These are phyloP conservation scores for Colletotrichum incanum DNA, from an alignment of 2,329 filamentous ascomycete genomes.

Conservation along the genomic window DNA sequence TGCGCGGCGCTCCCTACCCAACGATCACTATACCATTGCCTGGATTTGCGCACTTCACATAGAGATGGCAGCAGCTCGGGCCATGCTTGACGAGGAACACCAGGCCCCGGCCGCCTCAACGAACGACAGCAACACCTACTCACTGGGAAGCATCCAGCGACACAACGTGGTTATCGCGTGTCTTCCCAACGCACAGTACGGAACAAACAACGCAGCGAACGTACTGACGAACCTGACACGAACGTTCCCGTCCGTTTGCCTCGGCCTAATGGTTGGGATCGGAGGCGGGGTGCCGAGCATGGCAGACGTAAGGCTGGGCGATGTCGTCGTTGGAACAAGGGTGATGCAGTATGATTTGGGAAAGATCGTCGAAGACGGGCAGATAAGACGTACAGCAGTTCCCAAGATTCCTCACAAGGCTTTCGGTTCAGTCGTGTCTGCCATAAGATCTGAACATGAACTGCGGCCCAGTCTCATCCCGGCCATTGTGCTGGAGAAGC, in stretches of 20 bases:
- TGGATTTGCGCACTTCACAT: slow-evolving; percentile 45
- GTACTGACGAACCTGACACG: slow-evolving; percentile 39
- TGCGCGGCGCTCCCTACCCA: neutral
- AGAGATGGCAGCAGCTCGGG: slow-evolving; percentile 42
- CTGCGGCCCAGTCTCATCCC: neutral
- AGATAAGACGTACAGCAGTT: slow-evolving; percentile 34
- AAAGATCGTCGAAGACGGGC: slow-evolving; percentile 32
- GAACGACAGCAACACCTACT: slow-evolving; percentile 27
- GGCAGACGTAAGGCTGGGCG: slow-evolving; percentile 43
- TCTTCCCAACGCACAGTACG: slow-evolving; percentile 16
- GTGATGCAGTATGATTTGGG: slow-evolving; percentile 46
- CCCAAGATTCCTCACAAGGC: slow-evolving; percentile 8
- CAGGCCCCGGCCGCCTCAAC: neutral
- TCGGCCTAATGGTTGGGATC: slow-evolving; percentile 48
- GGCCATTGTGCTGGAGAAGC: neutral
- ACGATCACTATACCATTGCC: slow-evolving; percentile 42
- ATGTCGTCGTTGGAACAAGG: slow-evolving; percentile 44
- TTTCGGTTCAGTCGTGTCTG: slow-evolving; percentile 26
- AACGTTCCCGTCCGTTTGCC: slow-evolving; percentile 34
- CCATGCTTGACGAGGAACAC: slow-evolving; percentile 45
- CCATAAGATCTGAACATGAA: slow-evolving; percentile 36
- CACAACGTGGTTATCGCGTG: slow-evolving; percentile 31
- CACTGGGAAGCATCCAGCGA: neutral
- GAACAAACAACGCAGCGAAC: slow-evolving; percentile 13
- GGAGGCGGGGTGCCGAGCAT: slow-evolving; percentile 47